Evolutionary conservation across 163 green algal species (phyloP), one percentile per base, ranked within the genome.

Genomic region (Chloroidium sp.): DNA sequence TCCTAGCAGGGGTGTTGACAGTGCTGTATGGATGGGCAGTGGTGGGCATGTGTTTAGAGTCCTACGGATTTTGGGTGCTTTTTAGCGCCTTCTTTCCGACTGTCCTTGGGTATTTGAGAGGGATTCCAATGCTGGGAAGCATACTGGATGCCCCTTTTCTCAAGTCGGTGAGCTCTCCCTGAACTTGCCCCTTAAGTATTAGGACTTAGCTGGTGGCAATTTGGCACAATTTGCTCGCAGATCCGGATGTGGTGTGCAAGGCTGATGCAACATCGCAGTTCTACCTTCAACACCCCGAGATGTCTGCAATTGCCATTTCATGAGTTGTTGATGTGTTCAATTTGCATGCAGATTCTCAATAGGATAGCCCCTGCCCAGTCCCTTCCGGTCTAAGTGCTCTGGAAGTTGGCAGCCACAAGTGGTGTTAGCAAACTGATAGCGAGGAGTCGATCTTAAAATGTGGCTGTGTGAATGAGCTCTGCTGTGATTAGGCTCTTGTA

Each of bases 51-150:
- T 36, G 88, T 3, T 60, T 99, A 72, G 94, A 99, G 87, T 86
- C 85, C 1, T 99, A 98, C 78, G 95, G 95, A 60, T 98, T 98
- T 85, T 95, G 95, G 87, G 81, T 94, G 75, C 88, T 99, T 3
- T 99, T 99, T 82, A 93, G 89, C 82, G 95, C 93, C 76, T 99
- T 99, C 84, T 93, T 98, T 76, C 95, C 95, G 4, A 97, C 92
- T 2, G 93, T 95, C 2, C 84, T 99, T 14, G 90, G 92, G 76
- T 98, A 98, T 86, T 85, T 98, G 61, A 87, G 93, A 78, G 79
- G 89, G 61, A 86, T 98, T 78, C 95, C 95, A 0, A 81, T 96
- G 61, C 72, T 98, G 3, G 89, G 90, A 59, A 90, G 87, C 75
- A 78, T 97, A 3, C 87, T 99, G 62, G 93, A 97, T 81, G 59